These are phyloP conservation scores for Centrapalus pauciflorus DNA, from an alignment of 129 eudicot genomes.

Conservation along the genomic window DNA sequence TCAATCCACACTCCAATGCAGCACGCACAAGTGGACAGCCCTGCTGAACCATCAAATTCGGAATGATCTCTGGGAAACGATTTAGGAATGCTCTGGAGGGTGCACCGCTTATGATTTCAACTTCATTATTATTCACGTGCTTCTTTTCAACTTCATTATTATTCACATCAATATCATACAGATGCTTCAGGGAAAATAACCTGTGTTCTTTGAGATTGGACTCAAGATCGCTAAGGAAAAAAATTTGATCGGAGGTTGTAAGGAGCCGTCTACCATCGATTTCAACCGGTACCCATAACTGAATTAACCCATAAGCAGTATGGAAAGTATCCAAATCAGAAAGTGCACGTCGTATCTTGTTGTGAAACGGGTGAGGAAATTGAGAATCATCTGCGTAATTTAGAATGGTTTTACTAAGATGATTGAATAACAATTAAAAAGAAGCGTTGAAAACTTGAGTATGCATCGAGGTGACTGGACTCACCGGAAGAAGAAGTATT, in stretches of 20 bases:
- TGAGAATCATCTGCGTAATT: background rate
- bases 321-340: background rate
- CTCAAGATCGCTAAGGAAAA: background rate
- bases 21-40: background rate
- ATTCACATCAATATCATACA: background rate
- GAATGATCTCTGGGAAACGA: background rate
- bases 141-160: background rate
- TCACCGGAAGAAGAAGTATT: background rate
- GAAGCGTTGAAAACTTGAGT: no score
- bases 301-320: background rate
- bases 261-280: constrained; percentile 1
- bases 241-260: constrained; percentile 16
- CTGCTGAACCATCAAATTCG: background rate
- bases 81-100: background rate
- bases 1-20: background rate
- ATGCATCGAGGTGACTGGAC: no score
- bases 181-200: background rate
- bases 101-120: background rate
- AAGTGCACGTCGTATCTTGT: background rate
- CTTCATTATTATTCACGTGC: no score
- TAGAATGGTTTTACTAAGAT: no score
- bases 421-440: background rate
- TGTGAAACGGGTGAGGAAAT: background rate
- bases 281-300: constrained; percentile 21
- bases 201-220: background rate